Conservation (phyloP, 257 asterid genomes). For the Solanum chaucha region DNA sequence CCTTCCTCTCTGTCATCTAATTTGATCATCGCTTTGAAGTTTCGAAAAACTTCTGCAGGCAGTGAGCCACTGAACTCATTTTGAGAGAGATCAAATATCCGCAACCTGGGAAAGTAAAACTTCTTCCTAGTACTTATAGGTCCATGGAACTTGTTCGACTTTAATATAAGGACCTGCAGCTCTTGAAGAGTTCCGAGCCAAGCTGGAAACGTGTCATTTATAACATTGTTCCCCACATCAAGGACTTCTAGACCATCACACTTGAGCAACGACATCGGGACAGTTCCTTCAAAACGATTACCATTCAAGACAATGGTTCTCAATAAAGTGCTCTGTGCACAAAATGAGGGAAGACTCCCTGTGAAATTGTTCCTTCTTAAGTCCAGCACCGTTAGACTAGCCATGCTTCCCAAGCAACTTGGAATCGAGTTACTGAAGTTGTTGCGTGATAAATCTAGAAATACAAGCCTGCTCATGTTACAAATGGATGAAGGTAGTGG, state of each 20-base stretch:
- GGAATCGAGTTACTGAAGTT: no score
- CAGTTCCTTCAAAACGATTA: background rate
- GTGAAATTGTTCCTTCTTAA: background rate
- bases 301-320: background rate
- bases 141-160: background rate
- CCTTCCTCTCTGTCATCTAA: background rate
- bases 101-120: background rate
- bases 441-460: no score
- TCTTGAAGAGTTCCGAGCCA: background rate
- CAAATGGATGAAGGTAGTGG: no score
- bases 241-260: background rate
- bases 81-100: background rate
- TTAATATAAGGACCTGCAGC: background rate
- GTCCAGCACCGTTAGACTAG: background rate
- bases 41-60: background rate
- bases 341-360: background rate
- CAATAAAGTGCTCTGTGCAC: background rate
- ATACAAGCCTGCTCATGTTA: fast-evolving
- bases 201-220: background rate
- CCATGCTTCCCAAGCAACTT: fast-evolving
- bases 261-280: background rate
- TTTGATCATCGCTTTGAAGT: background rate
- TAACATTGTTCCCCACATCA: background rate
- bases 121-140: background rate
- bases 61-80: background rate